Conservation (phyloP, 768 basidiomycete genomes). For the Termitomyces sp. region DNA sequence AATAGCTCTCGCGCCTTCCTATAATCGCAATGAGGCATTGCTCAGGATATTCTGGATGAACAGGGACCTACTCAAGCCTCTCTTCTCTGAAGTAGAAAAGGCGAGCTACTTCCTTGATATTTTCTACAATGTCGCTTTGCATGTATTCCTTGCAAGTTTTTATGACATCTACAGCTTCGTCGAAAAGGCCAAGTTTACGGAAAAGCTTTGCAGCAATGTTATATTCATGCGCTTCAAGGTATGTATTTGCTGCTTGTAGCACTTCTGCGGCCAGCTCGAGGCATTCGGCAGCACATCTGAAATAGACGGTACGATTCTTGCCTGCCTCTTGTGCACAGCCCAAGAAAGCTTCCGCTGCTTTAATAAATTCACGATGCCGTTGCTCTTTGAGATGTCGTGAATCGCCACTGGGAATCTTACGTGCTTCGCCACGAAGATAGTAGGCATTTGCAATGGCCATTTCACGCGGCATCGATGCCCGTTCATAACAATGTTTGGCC, state of each 20-base stretch:
- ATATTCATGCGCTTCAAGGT: slow-evolving; percentile 39
- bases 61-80: slow-evolving; percentile 28
- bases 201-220: slow-evolving; percentile 43
- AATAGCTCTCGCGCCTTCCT: slow-evolving; percentile 53
- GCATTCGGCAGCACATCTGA: slow-evolving; percentile 43
- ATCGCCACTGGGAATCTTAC: slow-evolving; percentile 23
- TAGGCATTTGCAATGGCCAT: slow-evolving; percentile 49
- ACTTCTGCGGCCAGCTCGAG: slow-evolving; percentile 38
- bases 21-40: not conserved
- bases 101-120: slow-evolving; percentile 41
- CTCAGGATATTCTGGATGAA: not conserved
- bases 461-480: slow-evolving; percentile 41
- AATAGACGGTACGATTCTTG: slow-evolving; percentile 33
- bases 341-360: slow-evolving; percentile 50
- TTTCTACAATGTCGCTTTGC: slow-evolving; percentile 25
- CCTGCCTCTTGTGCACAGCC: slow-evolving; percentile 32
- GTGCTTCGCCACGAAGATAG: slow-evolving; percentile 50
- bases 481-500: slow-evolving; percentile 52
- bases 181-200: slow-evolving; percentile 47
- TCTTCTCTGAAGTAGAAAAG: slow-evolving; percentile 41
- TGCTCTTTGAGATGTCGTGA: slow-evolving; percentile 19
- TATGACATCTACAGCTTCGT: slow-evolving; percentile 50
- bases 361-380: slow-evolving; percentile 32
- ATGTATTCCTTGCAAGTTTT: slow-evolving; percentile 30
- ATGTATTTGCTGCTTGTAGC: slow-evolving; percentile 42